Percentiles rank a stretch among this genome's conserved stretches.
Evolutionary conservation across 148 eudicot genomes (phyloP).

Genomic region (Camellia lanceoleosa): DNA sequence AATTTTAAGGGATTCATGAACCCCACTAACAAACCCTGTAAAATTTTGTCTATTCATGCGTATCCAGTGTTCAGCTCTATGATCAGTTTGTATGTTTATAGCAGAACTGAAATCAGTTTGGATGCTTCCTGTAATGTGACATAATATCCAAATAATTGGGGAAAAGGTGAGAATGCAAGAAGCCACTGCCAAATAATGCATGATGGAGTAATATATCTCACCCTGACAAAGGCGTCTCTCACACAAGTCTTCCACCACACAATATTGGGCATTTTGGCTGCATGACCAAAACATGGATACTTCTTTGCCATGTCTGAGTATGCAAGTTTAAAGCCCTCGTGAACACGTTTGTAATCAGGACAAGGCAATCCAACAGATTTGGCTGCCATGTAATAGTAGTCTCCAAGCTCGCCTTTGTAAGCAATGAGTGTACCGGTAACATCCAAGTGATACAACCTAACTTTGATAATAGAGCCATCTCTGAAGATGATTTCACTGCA

Average conservation of each 20-base stretch:
- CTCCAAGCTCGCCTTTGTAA: constrained; percentile 96
- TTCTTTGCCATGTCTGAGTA: constrained; percentile 86
- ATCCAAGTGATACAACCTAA: constrained; percentile 84
- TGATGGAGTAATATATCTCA: constrained; percentile 23
- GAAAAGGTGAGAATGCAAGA: not conserved
- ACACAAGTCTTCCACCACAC: constrained; percentile 99
- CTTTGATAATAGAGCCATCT: constrained; percentile 61
- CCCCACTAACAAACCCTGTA: no score
- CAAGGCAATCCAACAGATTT: constrained; percentile 88
- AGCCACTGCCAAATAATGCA: not conserved
- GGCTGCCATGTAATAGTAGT: constrained; percentile 97
- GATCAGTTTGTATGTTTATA: no score
- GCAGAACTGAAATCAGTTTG: no score
- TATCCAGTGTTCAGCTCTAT: no score
- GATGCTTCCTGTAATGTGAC: no score
- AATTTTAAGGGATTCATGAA: not conserved
- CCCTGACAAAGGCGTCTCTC: constrained; percentile 76
- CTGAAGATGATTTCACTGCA: constrained; percentile 11
- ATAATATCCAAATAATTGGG: no score
- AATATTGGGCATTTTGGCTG: constrained; percentile 83
- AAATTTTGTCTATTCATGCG: no score
- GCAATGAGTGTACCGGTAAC: constrained; percentile 95
- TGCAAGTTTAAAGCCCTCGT: constrained; percentile 89
- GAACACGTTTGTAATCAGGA: constrained; percentile 90
- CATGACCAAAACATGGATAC: constrained; percentile 89